Conservation (phyloP, 75 land plant species). For the Picea glauca region DNA sequence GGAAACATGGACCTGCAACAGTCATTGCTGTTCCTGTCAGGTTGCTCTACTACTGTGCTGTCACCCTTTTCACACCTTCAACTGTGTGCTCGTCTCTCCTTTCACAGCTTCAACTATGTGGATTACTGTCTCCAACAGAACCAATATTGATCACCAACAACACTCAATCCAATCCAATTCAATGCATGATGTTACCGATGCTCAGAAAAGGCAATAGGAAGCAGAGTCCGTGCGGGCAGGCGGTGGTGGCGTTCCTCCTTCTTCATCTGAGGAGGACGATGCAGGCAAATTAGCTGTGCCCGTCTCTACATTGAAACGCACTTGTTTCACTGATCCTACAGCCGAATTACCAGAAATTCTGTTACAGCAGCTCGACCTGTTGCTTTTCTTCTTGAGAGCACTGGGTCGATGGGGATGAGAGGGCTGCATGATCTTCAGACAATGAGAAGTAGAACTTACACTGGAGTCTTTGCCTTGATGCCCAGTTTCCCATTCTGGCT, state of each 20-base stretch:
- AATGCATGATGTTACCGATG: background rate
- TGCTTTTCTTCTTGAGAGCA: constrained; percentile 9
- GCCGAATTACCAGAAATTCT: no score
- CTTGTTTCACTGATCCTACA: background rate
- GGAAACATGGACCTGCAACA: no score
- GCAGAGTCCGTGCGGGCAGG: background rate
- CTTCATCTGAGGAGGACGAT: no score
- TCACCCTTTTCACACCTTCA: no score
- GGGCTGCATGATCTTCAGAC: background rate
- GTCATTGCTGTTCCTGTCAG: no score
- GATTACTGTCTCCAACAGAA: no score
- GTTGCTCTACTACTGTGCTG: no score
- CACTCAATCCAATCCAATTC: no score
- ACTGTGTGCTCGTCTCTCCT: no score
- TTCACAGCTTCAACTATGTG: no score
- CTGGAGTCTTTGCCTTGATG: background rate
- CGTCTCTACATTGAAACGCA: constrained; percentile 2
- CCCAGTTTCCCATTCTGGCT: background rate
- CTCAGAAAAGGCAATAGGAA: constrained; percentile 10
- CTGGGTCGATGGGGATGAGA: background rate
- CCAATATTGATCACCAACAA: no score
- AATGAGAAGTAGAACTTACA: background rate
- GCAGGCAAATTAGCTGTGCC: background rate
- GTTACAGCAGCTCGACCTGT: background rate
- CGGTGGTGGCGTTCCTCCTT: background rate